phyloP scores from a whole-genome alignment of 768 basidiomycete genomes.

The Leccinum variicolor region DNA sequence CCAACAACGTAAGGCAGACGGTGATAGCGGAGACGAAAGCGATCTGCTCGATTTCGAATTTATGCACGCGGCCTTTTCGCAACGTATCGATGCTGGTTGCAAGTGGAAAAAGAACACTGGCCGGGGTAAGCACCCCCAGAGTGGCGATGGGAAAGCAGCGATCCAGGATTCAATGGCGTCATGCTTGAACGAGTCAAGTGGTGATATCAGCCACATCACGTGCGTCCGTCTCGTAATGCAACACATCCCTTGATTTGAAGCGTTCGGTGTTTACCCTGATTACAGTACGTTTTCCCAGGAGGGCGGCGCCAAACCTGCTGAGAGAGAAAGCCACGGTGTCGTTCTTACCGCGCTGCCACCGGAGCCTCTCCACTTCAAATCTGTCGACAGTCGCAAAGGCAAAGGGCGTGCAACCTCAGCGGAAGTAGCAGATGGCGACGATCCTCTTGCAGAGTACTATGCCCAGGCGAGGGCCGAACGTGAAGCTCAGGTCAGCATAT shows the following conservation, averaged over 20 bases:
- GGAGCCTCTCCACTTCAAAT: conserved; percentile 18
- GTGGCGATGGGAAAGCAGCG: neutral
- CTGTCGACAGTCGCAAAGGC: neutral
- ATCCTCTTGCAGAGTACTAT: conserved; percentile 69
- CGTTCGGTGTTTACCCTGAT: conserved; percentile 13
- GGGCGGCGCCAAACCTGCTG: neutral
- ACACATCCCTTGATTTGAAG: neutral
- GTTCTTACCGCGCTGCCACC: conserved; percentile 24
- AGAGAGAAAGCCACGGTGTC: neutral
- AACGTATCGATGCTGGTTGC: conserved; percentile 45
- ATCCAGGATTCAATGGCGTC: neutral
- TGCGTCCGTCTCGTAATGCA: conserved; percentile 27
- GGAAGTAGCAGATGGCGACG: conserved; percentile 23
- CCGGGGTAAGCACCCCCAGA: neutral
- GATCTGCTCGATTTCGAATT: conserved; percentile 36
- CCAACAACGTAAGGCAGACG: conserved; percentile 11
- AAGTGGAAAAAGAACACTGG: conserved; percentile 17
- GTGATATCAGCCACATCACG: conserved; percentile 48
- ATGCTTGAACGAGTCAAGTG: conserved; percentile 9
- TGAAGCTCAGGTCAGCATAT: conserved; percentile 39
- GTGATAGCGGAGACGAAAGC: conserved; percentile 2
- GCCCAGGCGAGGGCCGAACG: conserved; percentile 48
- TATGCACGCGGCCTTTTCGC: conserved; percentile 44
- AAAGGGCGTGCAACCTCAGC: neutral
- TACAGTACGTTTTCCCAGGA: conserved; percentile 39